Evolutionary conservation across 1,284 basidiomycete genomes (phyloP), one percentile per base, ranked within the genome.

Genomic region (Ceratobasidium papillatum): DNA sequence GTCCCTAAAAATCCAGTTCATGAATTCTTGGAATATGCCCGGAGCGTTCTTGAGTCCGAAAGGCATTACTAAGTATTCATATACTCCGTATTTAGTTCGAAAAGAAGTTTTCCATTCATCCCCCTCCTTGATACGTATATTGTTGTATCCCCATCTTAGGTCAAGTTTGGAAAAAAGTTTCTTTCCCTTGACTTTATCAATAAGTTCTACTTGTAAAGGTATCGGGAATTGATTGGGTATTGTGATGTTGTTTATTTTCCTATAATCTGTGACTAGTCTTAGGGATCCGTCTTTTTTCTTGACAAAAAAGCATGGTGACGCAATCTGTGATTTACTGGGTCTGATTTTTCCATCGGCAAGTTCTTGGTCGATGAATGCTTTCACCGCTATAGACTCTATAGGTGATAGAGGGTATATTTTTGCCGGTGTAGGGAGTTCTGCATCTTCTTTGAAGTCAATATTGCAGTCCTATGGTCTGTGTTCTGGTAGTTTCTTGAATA

Each of bases 391-490:
- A 9, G 27, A 27, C 59, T 77, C 71, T n/a, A 32, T 25, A 2
- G 47, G 72, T 0, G 64, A 71, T 34, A 76, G 22, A 19, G 51
- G 8, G 72, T 74, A 76, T 43, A n/a, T 51, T 5, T 47, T 38
- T 2, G 30, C 17, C 1, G 30, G 22, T 32, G 11, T 45, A 1
- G 56, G 77, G 9, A 73, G 61, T 9, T 22, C 47, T 8, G 14
- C 54, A 2, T 34, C 58, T 17, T 64, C 43, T 47, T 69, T 61
- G 9, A 77, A 34, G 0, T 74, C 32, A 19, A 78, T 77, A 3
- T 19, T 14, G 19, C 66, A 75, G 59, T 78, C 76, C 59, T 77
- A 75, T 19, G 59, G 25, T 3, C 61, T 43, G 45, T n/a, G 27
- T 9, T 47, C 17, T n/a, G 17, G 3, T 1, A 19, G 17, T 32